A percentile compares a stretch with the other conserved stretches of the same genome.
phyloP scores from a whole-genome alignment of 306 rosid genomes.

The Dryas alaskensis region DNA sequence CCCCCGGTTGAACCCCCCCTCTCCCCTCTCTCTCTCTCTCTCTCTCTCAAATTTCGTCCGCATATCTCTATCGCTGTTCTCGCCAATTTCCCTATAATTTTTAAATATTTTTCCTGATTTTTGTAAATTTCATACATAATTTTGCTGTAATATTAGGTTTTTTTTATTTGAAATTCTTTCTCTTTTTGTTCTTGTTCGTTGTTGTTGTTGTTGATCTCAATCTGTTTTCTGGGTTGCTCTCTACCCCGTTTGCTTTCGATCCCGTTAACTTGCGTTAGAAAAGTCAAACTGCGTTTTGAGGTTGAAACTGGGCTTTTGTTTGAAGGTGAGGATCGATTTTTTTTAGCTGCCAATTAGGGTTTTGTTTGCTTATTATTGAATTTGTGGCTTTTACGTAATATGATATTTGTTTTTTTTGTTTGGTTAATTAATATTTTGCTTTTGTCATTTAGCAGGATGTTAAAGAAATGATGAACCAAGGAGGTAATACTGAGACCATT shows the following conservation, averaged over 20 bases:
- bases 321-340: constrained; percentile 45
- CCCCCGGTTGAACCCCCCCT: constrained; percentile 7
- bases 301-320: constrained; percentile 17
- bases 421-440: constrained; percentile 15
- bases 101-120: constrained; percentile 23
- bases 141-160: constrained; percentile 29
- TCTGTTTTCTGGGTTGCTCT: constrained; percentile 32
- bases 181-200: background rate
- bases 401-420: background rate
- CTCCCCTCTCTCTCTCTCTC: background rate
- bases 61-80: constrained; percentile 29
- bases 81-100: constrained; percentile 1
- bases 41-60: constrained; percentile 12
- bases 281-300: constrained; percentile 15
- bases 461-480: constrained; percentile 66
- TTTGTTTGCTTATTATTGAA: constrained; percentile 31
- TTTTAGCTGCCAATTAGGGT: constrained; percentile 50
- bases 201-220: constrained; percentile 38
- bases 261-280: constrained; percentile 16
- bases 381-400: background rate
- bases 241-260: constrained; percentile 23
- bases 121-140: constrained; percentile 26
- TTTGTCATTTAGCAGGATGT: constrained; percentile 39
- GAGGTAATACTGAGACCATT: constrained; percentile 68
- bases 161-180: constrained; percentile 13